Evolutionary conservation across 1,139 yeast species (phyloP).

Genomic region (Chernovozyma aurita): DNA sequence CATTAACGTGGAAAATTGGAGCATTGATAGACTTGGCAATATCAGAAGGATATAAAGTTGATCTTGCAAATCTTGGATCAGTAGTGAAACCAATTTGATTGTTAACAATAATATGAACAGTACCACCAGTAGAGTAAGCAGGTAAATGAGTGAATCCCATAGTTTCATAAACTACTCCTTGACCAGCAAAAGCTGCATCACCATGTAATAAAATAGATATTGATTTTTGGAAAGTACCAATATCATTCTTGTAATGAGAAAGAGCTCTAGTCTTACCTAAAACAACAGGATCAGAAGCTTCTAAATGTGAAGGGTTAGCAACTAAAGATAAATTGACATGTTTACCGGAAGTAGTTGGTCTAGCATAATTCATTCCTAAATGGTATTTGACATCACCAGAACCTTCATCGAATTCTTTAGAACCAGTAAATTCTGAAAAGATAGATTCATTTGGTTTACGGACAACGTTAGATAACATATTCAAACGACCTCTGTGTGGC

Average conservation of each 20-base stretch:
- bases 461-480: slow-evolving; percentile 95
- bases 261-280: slow-evolving; percentile 97
- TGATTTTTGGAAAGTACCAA: slow-evolving; percentile 79
- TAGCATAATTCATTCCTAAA: slow-evolving; percentile 97
- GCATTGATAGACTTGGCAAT: slow-evolving; percentile 95
- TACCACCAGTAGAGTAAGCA: slow-evolving; percentile 98
- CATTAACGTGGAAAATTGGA: slow-evolving; percentile 98
- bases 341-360: slow-evolving; percentile 98
- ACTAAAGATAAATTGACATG: slow-evolving; percentile 92
- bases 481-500: slow-evolving; percentile 99
- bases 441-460: slow-evolving; percentile 98
- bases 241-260: slow-evolving; percentile 86
- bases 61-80: slow-evolving; percentile 95
- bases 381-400: slow-evolving; percentile 99
- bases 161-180: slow-evolving; percentile 98
- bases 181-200: slow-evolving; percentile 98
- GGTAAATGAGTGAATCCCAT: slow-evolving; percentile 92
- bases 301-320: slow-evolving; percentile 98
- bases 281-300: slow-evolving; percentile 98
- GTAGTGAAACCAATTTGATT: slow-evolving; percentile 99
- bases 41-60: slow-evolving; percentile 97
- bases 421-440: slow-evolving; percentile 92
- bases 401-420: slow-evolving; percentile 81
- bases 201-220: slow-evolving; percentile 93
- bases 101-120: slow-evolving; percentile 90